Base-by-base conservation (phyloP, 2,329 filamentous ascomycete genomes). In the Coleophoma cylindrospora region DNA sequence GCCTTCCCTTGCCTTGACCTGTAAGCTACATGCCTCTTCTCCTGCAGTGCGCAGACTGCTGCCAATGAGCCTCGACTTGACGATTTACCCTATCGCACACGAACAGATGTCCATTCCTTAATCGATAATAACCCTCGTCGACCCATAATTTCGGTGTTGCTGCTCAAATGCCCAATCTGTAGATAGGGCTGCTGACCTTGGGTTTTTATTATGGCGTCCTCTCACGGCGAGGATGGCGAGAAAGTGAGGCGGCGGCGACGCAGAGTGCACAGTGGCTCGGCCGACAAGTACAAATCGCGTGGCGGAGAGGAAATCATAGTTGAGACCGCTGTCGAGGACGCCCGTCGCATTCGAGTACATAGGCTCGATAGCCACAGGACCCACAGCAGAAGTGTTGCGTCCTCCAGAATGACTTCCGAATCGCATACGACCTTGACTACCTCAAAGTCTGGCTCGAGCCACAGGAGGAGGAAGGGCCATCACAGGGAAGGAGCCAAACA, bases 281-380 rank as follows among this genome's bases (percentile, higher is more conserved):
- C 56, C 15, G 51, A 53, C 38, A 55, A 21, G 33, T 43, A 41
- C 47, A 51, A 53, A 50, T 55, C 54, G 45, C 50, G 54, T 57
- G 55, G 53, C 50, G 52, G 52, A 44, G 50, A 55, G 33, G 49
- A n/a, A 45, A 52, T 57, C 41, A 54, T 53, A 56, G 51, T 50
- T 15, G 56, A 62, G 32, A 53, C 49, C 17, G 57, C 59, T 38
- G 40, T 52, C 40, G 53, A 52, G 41, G 55, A 61, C 33, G 34
- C 57, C 41, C 56, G 60, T 34, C 62, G 61, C 50, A 49, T 45
- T 19, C 56, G 58, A 50, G 34, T 63, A 55, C 56, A 64, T 58
- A 63, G 55, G 53, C 56, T 59, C 50, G 59, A 60, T 40, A 48
- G 51, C n/a, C 41, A 51, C 48, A 47, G 45, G 47, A 51, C 47